These are phyloP conservation scores for Aureobasidium leucospermi DNA, from an alignment of 2,329 filamentous ascomycete species.

Conservation along the genomic window DNA sequence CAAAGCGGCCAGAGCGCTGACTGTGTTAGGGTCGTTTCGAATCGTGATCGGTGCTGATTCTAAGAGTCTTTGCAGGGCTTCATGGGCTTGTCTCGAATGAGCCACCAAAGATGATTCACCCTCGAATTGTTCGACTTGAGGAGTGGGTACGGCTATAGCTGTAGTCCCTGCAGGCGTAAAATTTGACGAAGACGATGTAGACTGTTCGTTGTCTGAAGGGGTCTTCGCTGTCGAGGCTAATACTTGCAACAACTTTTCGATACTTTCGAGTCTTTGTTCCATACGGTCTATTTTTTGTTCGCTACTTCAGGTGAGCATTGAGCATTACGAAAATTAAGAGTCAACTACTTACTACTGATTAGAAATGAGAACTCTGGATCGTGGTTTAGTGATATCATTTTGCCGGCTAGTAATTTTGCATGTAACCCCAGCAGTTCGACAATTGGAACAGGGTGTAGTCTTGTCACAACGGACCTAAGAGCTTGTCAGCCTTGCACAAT, in stretches of 20 bases:
- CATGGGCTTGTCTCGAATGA: conserved; percentile 6
- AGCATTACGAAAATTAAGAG: not conserved
- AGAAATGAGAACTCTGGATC: conserved; percentile 14
- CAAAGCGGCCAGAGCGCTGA: conserved; percentile 1
- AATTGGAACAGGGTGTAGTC: conserved; percentile 15
- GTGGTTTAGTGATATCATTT: conserved; percentile 3
- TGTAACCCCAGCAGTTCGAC: conserved; percentile 1
- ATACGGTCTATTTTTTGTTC: conserved; percentile 22
- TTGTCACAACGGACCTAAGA: conserved; percentile 15
- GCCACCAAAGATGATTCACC: conserved; percentile 7
- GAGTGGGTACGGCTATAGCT: not conserved
- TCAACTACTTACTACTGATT: conserved; percentile 14
- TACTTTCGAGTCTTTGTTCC: conserved; percentile 17
- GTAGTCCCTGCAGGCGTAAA: not conserved
- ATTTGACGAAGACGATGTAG: not conserved
- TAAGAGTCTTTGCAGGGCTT: not conserved
- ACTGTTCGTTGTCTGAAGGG: not conserved
- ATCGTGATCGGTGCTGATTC: not conserved
- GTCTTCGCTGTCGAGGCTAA: not conserved
- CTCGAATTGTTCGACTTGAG: conserved; percentile 9
- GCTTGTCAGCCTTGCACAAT: not conserved
- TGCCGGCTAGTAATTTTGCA: conserved; percentile 14
- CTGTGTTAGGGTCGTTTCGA: conserved; percentile 8
- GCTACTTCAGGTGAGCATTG: not conserved
- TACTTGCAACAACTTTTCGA: conserved; percentile 17